Base-by-base conservation (phyloP, 805 yeast genomes). In the Starmerella geochares region DNA sequence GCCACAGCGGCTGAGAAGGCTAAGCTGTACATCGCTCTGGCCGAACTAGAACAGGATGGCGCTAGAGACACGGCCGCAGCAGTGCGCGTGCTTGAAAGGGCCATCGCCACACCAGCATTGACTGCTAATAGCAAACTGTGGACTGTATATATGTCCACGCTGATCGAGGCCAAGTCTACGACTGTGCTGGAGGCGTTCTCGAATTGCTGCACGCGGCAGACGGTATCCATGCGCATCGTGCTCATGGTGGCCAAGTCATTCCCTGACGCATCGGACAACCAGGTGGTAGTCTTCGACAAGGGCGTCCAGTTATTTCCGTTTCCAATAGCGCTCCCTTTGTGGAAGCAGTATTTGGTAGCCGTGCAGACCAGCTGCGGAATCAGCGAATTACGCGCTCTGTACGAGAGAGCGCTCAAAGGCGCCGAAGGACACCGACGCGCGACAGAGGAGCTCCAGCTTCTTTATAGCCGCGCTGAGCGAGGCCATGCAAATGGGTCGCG, bases 291-390 rank as follows among this genome's bases (percentile, higher is more conserved):
- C 1, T 52, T 46, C 29, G 54, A 54, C 29, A 27, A 47, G 17
- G 55, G 53, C 29, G 42, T 52, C 4, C 10, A 33, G 25, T 20
- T 49, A 29, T 54, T 54, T 44, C 53, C 53, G 4, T 32, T 39
- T 17, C 52, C 53, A 7, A 3, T 44, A 37, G 37, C 24, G 2
- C 35, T 49, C 16, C 50, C 49, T 19, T 44, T 54, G 13, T 54
- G 57, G 57, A 47, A 46, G 37, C 44, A 39, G 8, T 54, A 49
- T 28, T 11, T 52, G 11, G 42, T 14, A 2, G 37, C 50, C 2
- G 29, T 19, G 21, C 21, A 27, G 6, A 13, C 7, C 3, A 28
- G 11, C 13, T 7, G 2, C 8, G 19, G 21, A 3, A 14, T 32
- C 2, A n/a, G 17, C 14, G 41, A 36, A 17, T 35, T 36, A 32